A percentile compares a stretch with the other conserved stretches of the same genome.
These are phyloP conservation scores for Vitis labrusca DNA, from an alignment of 164 flowering plant species.

Conservation along the genomic window DNA sequence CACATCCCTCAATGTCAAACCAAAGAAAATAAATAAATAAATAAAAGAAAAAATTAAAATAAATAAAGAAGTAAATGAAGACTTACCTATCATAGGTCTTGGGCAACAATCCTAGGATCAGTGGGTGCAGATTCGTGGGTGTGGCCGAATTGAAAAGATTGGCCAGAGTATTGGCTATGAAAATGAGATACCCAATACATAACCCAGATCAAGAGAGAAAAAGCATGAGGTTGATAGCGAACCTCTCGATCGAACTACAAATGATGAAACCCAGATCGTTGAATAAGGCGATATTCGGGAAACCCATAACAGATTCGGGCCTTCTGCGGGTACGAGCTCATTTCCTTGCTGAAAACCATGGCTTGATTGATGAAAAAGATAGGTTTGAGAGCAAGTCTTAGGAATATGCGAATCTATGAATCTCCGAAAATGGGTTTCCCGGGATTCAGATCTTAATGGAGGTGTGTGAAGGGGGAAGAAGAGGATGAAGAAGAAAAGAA, in stretches of 20 bases:
- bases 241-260: slow-evolving; percentile 37
- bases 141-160: slow-evolving; percentile 28
- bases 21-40: too few relatives aligned
- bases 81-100: slow-evolving; percentile 14
- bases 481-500: too few relatives aligned
- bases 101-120: slow-evolving; percentile 31
- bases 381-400: too few relatives aligned
- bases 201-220: slow-evolving; percentile 51
- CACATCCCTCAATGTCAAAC: too few relatives aligned
- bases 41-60: too few relatives aligned
- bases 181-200: slow-evolving; percentile 49
- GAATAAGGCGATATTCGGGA: slow-evolving; percentile 37
- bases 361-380: neutral
- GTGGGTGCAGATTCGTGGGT: neutral
- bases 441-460: too few relatives aligned
- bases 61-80: too few relatives aligned
- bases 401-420: too few relatives aligned
- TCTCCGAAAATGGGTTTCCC: too few relatives aligned
- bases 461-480: too few relatives aligned
- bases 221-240: slow-evolving; percentile 42
- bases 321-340: slow-evolving; percentile 42
- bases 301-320: slow-evolving; percentile 39
- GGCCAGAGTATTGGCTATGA: slow-evolving; percentile 57
- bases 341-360: slow-evolving; percentile 33
- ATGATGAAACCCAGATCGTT: slow-evolving; percentile 52